phyloP scores from a whole-genome alignment of 148 eudicot genomes.

The Euryodendron excelsum region DNA sequence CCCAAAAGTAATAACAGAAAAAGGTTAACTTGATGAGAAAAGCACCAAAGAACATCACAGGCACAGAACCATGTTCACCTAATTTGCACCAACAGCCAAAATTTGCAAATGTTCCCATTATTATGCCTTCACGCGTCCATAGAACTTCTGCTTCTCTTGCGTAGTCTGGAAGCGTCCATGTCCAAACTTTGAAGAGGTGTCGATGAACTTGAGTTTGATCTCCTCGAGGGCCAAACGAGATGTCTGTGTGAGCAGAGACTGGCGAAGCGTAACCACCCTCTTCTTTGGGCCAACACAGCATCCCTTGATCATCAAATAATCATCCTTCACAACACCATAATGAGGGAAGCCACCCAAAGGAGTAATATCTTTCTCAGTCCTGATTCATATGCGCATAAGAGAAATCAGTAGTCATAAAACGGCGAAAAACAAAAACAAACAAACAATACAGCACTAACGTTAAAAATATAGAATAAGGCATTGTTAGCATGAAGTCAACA shows the following conservation, averaged over 20 bases:
- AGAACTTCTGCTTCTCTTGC: too few species aligned
- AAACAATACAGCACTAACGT: background rate
- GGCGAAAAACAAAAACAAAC: background rate
- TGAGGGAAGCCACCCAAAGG: constrained; percentile 96
- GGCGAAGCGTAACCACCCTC: too few species aligned
- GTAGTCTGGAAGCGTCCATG: too few species aligned
- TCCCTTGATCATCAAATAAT: constrained; percentile 79
- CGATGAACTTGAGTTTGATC: constrained; percentile 81
- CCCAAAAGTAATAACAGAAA: background rate
- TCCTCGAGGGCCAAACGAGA: constrained; percentile 79
- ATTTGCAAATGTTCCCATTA: too few species aligned
- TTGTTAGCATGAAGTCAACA: background rate
- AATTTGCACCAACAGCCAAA: too few species aligned
- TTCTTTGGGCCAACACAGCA: constrained; percentile 77
- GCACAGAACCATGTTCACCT: too few species aligned
- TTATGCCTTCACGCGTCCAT: too few species aligned
- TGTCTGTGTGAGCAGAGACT: constrained; percentile 78
- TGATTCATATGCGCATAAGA: constrained; percentile 18
- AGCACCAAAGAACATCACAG: too few species aligned
- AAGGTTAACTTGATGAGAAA: background rate
- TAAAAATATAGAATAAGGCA: background rate
- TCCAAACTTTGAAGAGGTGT: too few species aligned
- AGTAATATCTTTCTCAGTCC: constrained; percentile 87
- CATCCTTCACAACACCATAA: constrained; percentile 87
- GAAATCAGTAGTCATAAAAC: background rate